Conservation (phyloP, 495 filamentous ascomycete genomes). For the Schizothecium vesticola region DNA sequence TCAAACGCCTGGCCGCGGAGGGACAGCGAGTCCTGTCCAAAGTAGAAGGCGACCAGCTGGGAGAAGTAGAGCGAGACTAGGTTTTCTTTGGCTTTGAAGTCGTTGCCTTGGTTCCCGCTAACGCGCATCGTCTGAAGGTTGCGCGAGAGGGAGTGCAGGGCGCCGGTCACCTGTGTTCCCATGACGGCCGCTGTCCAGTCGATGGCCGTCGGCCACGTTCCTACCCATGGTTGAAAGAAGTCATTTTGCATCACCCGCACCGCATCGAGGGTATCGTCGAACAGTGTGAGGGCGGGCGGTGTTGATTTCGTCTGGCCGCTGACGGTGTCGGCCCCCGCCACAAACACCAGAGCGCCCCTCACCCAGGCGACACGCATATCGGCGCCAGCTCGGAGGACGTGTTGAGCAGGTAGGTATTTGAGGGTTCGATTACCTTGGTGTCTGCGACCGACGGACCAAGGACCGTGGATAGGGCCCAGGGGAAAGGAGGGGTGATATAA, state of each 20-base stretch:
- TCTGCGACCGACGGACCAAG: neutral
- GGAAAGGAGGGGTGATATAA: neutral
- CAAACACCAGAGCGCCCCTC: neutral
- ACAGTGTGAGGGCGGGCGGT: slow-evolving; percentile 22
- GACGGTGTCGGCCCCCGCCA: neutral
- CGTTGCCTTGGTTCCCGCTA: slow-evolving; percentile 16
- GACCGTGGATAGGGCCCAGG: neutral
- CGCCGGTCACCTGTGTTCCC: slow-evolving; percentile 70
- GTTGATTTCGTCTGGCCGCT: neutral
- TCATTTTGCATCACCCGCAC: slow-evolving; percentile 68
- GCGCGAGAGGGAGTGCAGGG: slow-evolving; percentile 57
- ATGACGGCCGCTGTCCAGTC: slow-evolving; percentile 94
- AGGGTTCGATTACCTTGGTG: neutral
- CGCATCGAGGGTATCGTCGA: slow-evolving; percentile 49
- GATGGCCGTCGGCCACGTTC: slow-evolving; percentile 80
- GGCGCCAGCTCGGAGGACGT: neutral
- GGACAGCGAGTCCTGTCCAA: slow-evolving; percentile 74
- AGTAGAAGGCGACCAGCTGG: slow-evolving; percentile 71
- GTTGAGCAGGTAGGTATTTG: neutral
- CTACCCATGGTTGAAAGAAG: slow-evolving; percentile 72
- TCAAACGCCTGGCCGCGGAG: slow-evolving; percentile 82
- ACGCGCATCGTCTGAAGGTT: slow-evolving; percentile 22
- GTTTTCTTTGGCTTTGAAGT: slow-evolving; percentile 57
- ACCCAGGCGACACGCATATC: slow-evolving; percentile 3
- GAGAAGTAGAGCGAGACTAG: slow-evolving; percentile 76